A percentile compares a stretch with the other conserved stretches of the same genome.
Evolutionary conservation across 768 basidiomycete species (phyloP).

Genomic region (Omphalotus guepiniiformis): DNA sequence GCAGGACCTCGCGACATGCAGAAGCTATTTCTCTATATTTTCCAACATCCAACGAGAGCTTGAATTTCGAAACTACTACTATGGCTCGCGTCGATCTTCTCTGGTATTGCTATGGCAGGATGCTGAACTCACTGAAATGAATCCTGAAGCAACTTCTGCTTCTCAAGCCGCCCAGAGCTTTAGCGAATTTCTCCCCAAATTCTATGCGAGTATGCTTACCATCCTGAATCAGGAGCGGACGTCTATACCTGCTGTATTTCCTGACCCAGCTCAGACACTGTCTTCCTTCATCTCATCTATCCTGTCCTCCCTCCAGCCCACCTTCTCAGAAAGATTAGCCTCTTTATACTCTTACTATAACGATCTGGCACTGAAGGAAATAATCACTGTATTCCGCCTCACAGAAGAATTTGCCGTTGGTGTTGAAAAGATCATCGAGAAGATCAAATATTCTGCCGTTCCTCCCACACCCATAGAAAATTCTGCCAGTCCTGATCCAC

Average conservation of each 20-base stretch:
- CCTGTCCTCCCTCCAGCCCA: constrained; percentile 74
- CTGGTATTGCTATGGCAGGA: constrained; percentile 70
- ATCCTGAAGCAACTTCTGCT: constrained; percentile 23
- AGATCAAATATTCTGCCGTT: constrained; percentile 42
- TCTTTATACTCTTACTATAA: constrained; percentile 65
- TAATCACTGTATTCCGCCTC: constrained; percentile 66
- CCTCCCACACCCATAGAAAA: constrained; percentile 19
- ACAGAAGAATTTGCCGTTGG: constrained; percentile 81
- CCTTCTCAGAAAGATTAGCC: constrained; percentile 74
- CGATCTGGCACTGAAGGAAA: constrained; percentile 55
- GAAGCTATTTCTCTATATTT: constrained; percentile 82
- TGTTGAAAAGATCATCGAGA: constrained; percentile 75
- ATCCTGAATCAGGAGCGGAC: constrained; percentile 68
- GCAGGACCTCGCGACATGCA: constrained; percentile 70
- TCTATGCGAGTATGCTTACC: constrained; percentile 65
- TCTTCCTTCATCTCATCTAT: constrained; percentile 81
- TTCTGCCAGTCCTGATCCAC: constrained; percentile 18
- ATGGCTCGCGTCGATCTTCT: constrained; percentile 68
- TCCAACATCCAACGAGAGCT: constrained; percentile 85
- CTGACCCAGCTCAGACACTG: constrained; percentile 72
- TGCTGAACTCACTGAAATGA: constrained; percentile 49
- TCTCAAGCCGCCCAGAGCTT: constrained; percentile 46
- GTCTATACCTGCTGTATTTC: constrained; percentile 82
- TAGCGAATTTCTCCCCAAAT: constrained; percentile 64
- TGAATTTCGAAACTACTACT: constrained; percentile 94